phyloP scores from a whole-genome alignment of 164 flowering plant species.

The Nelumbo lutea region DNA sequence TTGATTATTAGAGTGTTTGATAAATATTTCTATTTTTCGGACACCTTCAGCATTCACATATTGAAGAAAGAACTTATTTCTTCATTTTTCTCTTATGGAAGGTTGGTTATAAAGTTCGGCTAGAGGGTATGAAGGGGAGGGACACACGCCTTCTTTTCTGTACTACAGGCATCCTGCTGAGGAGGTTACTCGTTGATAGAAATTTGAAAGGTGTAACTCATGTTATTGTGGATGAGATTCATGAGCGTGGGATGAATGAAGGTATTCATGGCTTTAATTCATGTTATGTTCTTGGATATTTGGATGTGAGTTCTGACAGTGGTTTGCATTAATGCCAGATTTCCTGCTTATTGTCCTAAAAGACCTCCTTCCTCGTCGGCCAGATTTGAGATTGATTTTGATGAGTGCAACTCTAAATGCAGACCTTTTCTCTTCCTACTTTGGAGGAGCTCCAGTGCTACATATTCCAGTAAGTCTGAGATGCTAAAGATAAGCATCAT shows the following conservation, averaged over 20 bases:
- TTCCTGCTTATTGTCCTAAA: constrained; percentile 82
- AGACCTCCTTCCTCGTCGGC: constrained; percentile 78
- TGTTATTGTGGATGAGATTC: constrained; percentile 96
- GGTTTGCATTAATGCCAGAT: constrained; percentile 40
- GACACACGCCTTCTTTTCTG: constrained; percentile 95
- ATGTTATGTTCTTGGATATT: constrained; percentile 9
- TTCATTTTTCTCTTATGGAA: constrained; percentile 21
- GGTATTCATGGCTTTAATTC: constrained; percentile 32
- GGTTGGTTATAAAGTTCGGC: constrained; percentile 97
- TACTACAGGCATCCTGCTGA: constrained; percentile 88
- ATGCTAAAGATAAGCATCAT: neutral
- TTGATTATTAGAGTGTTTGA: neutral
- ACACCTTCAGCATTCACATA: neutral
- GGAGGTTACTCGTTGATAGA: constrained; percentile 86
- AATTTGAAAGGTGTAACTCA: constrained; percentile 84
- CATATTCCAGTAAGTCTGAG: constrained; percentile 65
- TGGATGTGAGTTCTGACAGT: constrained; percentile 18
- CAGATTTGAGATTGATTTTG: constrained; percentile 71
- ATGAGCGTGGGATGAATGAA: constrained; percentile 99
- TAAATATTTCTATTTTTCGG: neutral
- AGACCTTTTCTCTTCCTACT: constrained; percentile 80
- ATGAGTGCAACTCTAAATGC: constrained; percentile 96
- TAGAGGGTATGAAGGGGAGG: constrained; percentile 90
- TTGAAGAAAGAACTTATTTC: neutral
- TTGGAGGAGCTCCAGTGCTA: constrained; percentile 67